Evolutionary conservation across 169 alveolate genomes (phyloP).

Genomic region (Eimeria maxima): DNA sequence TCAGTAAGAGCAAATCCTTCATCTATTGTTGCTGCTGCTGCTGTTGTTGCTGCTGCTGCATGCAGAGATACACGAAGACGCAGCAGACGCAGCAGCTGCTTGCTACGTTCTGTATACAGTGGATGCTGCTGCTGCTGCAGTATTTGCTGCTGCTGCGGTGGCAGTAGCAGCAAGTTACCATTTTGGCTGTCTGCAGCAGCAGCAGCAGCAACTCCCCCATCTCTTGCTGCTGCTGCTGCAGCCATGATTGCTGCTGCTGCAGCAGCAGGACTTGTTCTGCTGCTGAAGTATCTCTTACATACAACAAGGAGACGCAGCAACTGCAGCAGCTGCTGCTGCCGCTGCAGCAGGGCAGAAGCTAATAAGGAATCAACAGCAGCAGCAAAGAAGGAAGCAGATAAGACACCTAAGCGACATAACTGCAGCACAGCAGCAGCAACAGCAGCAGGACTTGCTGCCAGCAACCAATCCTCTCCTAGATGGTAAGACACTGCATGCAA

Average conservation of each 20-base stretch:
- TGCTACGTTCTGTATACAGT: slow-evolving; percentile 64
- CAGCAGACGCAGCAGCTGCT: slow-evolving; percentile 69
- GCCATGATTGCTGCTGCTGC: slow-evolving; percentile 60
- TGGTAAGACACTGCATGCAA: slow-evolving; percentile 20
- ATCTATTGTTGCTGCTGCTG: slow-evolving; percentile 18
- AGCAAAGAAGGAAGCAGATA: neutral
- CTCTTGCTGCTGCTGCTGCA: slow-evolving; percentile 19
- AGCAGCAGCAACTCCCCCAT: neutral
- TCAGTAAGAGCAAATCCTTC: slow-evolving; percentile 25
- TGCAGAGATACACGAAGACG: slow-evolving; percentile 70
- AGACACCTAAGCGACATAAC: slow-evolving; percentile 9
- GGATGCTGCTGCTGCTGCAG: slow-evolving; percentile 64
- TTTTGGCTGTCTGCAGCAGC: too few species aligned
- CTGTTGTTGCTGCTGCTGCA: slow-evolving; percentile 58
- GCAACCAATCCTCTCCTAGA: slow-evolving; percentile 71
- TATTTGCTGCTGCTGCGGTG: slow-evolving; percentile 20
- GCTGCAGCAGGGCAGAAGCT: neutral
- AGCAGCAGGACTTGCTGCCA: slow-evolving; percentile 70
- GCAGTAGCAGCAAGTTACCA: too few species aligned
- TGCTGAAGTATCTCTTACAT: slow-evolving; percentile 48
- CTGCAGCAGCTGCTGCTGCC: neutral
- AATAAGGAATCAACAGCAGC: slow-evolving; percentile 50
- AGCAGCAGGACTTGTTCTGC: neutral
- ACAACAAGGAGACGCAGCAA: slow-evolving; percentile 13
- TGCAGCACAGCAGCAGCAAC: slow-evolving; percentile 72